A percentile compares a stretch with the other conserved stretches of the same genome.
phyloP scores from a whole-genome alignment of 2,329 filamentous ascomycete species.

The Alternaria arbusti region DNA sequence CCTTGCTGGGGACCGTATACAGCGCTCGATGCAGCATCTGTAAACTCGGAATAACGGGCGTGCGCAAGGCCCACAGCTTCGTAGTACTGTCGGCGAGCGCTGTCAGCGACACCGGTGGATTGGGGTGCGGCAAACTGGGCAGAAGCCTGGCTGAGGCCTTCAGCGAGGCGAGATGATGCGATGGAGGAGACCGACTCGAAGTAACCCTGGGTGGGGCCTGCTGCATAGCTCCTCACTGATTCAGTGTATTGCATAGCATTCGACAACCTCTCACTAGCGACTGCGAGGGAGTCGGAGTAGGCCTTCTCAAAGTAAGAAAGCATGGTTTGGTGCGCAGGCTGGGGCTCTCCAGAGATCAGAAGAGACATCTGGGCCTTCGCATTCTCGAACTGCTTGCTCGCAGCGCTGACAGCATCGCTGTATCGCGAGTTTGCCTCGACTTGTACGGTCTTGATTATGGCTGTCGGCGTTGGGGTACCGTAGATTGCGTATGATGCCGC shows the following conservation, averaged over 20 bases:
- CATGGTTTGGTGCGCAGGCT: constrained; percentile 73
- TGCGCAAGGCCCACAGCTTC: constrained; percentile 80
- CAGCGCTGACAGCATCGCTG: constrained; percentile 67
- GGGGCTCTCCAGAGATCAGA: constrained; percentile 71
- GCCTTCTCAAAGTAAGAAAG: constrained; percentile 71
- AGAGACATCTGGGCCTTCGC: constrained; percentile 72
- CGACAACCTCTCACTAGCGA: constrained; percentile 66
- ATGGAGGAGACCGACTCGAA: constrained; percentile 68
- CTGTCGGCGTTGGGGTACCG: constrained; percentile 57
- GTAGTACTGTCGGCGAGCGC: constrained; percentile 73
- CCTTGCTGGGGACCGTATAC: constrained; percentile 60
- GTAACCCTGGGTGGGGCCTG: constrained; percentile 54
- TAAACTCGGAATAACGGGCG: constrained; percentile 77
- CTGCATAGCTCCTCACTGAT: constrained; percentile 48
- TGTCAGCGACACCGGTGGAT: constrained; percentile 64
- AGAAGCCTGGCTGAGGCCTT: constrained; percentile 74
- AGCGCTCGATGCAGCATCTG: constrained; percentile 73
- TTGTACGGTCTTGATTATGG: constrained; percentile 53
- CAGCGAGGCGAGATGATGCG: constrained; percentile 71
- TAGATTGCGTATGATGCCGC: constrained; percentile 65
- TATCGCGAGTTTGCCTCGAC: constrained; percentile 64
- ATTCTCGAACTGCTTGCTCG: constrained; percentile 69
- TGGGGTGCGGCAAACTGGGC: constrained; percentile 73
- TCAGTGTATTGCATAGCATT: constrained; percentile 58
- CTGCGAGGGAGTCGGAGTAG: constrained; percentile 69